Conservation (phyloP, 2,329 filamentous ascomycete species). For the Diaporthe batatas region DNA sequence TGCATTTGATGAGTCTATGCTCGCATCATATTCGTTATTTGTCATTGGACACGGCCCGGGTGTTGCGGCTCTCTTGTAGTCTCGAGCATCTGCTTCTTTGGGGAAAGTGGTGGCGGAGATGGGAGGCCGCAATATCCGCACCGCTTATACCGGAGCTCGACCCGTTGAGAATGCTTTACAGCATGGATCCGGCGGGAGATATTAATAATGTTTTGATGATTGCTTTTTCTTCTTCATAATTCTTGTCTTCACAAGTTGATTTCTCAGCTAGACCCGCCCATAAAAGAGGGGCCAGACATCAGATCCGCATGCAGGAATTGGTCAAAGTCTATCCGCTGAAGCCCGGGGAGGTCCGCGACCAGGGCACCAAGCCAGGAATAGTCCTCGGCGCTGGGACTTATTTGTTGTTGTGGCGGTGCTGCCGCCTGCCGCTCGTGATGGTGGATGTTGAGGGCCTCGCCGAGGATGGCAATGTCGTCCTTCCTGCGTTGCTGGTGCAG, state of each 20-base stretch:
- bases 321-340: conserved; percentile 60
- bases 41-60: not conserved
- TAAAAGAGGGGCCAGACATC: conserved; percentile 29
- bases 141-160: not conserved
- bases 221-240: too few species aligned
- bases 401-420: not conserved
- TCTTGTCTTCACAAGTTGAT: not conserved
- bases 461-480: conserved; percentile 55
- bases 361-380: conserved; percentile 59
- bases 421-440: conserved; percentile 47
- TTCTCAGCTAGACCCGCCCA: conserved; percentile 21
- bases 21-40: not conserved
- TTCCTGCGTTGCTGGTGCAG: conserved; percentile 66
- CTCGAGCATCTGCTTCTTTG: not conserved
- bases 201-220: not conserved
- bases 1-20: not conserved
- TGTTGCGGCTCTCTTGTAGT: conserved; percentile 16
- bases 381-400: conserved; percentile 49
- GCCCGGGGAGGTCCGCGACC: conserved; percentile 58
- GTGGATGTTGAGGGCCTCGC: conserved; percentile 54
- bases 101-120: not conserved
- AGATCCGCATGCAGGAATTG: conserved; percentile 47
- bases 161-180: not conserved
- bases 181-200: not conserved
- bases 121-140: conserved; percentile 40